Evolutionary conservation across 2,329 filamentous ascomycete genomes (phyloP).

Genomic region (Penicillium sp.): DNA sequence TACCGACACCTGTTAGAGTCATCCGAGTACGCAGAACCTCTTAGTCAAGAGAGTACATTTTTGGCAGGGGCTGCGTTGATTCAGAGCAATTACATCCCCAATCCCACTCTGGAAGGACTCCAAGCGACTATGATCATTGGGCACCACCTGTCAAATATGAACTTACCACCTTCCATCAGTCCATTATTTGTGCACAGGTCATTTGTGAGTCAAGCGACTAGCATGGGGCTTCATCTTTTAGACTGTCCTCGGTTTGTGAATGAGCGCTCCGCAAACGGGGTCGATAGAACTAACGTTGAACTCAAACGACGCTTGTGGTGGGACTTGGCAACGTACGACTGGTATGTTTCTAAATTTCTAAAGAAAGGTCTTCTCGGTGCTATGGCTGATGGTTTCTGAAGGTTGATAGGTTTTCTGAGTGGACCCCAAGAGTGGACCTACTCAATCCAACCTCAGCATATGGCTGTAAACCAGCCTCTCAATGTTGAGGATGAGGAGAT

Average conservation of each 20-base stretch:
- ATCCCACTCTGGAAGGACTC: conserved; percentile 35
- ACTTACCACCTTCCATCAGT: conserved; percentile 23
- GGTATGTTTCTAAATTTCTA: conserved; percentile 28
- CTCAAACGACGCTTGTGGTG: conserved; percentile 46
- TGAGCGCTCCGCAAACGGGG: conserved; percentile 14
- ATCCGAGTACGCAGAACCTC: conserved; percentile 19
- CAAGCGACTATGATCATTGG: conserved; percentile 34
- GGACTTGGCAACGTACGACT: conserved; percentile 46
- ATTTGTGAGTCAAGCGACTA: conserved; percentile 33
- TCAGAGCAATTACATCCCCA: conserved; percentile 31
- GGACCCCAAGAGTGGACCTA: conserved; percentile 49
- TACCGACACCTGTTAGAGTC: conserved; percentile 25
- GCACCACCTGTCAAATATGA: conserved; percentile 31
- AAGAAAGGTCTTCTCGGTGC: background rate
- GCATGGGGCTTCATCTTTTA: conserved; percentile 38
- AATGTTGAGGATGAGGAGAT: conserved; percentile 47
- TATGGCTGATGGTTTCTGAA: conserved; percentile 11
- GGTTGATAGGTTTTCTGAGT: conserved; percentile 42
- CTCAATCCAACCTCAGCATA: conserved; percentile 42
- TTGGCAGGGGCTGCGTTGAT: conserved; percentile 34
- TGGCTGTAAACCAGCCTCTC: conserved; percentile 42
- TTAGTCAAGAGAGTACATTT: conserved; percentile 30
- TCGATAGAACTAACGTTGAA: conserved; percentile 34
- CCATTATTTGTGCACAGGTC: conserved; percentile 26
- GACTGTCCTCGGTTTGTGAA: conserved; percentile 27